A percentile compares a stretch with the other conserved stretches of the same genome.
phyloP scores from a whole-genome alignment of 2,329 filamentous ascomycete genomes.

The Aspergillus phoenicis region DNA sequence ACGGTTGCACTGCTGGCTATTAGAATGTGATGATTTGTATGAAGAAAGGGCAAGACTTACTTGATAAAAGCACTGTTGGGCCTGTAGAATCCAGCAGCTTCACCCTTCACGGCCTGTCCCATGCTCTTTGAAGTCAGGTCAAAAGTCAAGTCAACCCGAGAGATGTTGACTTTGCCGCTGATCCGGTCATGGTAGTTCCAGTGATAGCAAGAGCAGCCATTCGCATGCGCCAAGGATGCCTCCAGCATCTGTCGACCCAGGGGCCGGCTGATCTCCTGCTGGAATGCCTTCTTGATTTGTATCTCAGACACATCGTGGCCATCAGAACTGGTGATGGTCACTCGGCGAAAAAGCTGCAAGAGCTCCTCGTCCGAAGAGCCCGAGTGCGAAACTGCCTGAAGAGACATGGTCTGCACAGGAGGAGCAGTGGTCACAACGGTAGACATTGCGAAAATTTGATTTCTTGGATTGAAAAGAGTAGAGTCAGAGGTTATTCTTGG shows the following conservation, averaged over 20 bases:
- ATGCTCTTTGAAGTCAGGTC: slow-evolving; percentile 8
- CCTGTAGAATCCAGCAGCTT: slow-evolving; percentile 4
- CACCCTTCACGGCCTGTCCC: slow-evolving; percentile 3
- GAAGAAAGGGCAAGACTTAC: neutral
- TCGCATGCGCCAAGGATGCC: slow-evolving; percentile 1
- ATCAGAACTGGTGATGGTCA: slow-evolving; percentile 4
- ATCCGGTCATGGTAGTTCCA: slow-evolving; percentile 9
- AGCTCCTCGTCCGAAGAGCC: slow-evolving; percentile 6
- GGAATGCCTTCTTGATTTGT: slow-evolving; percentile 8
- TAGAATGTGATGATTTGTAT: neutral
- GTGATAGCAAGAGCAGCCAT: slow-evolving; percentile 6
- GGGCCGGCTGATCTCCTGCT: slow-evolving; percentile 7
- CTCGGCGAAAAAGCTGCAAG: slow-evolving; percentile 1
- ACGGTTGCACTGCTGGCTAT: neutral
- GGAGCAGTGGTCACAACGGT: slow-evolving; percentile 4
- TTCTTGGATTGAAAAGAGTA: neutral
- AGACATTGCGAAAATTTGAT: neutral
- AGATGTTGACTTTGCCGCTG: slow-evolving; percentile 5
- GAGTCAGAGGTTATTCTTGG: neutral
- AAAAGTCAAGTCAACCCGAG: slow-evolving; percentile 3
- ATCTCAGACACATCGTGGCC: slow-evolving; percentile 9
- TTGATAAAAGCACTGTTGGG: slow-evolving; percentile 3
- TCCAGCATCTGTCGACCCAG: slow-evolving; percentile 9
- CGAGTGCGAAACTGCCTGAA: neutral
- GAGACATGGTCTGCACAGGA: neutral